Percentiles rank a stretch among this genome's conserved stretches.
Conservation (phyloP, 2,329 filamentous ascomycete species). For the Leptographium procerum region DNA sequence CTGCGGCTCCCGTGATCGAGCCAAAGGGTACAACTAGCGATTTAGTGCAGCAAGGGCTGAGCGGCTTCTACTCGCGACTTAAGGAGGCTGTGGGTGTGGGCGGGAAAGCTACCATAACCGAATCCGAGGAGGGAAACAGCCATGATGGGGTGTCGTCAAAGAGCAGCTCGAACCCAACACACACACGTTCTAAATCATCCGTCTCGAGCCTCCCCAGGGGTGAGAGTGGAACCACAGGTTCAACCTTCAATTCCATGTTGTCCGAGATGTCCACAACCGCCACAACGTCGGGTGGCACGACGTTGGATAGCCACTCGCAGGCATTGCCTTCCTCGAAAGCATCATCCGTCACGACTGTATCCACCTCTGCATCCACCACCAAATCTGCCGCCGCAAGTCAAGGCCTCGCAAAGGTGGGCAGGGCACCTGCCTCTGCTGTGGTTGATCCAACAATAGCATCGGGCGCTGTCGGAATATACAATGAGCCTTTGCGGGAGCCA, state of each 20-base stretch:
- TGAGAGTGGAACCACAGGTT: conserved; percentile 19
- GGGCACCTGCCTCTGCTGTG: conserved; percentile 28
- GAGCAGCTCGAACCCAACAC: conserved; percentile 24
- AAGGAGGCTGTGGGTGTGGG: conserved; percentile 68
- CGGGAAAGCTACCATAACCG: conserved; percentile 28
- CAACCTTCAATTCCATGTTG: conserved; percentile 22
- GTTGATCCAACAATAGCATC: conserved; percentile 36
- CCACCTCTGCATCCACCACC: conserved; percentile 28
- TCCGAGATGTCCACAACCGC: conserved; percentile 24
- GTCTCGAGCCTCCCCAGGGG: conserved; percentile 15
- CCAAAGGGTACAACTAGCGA: conserved; percentile 61
- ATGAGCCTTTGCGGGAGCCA: conserved; percentile 30
- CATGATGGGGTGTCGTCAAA: conserved; percentile 28
- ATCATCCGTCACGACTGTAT: conserved; percentile 35
- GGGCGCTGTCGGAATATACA: conserved; percentile 35
- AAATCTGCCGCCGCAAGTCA: conserved; percentile 31
- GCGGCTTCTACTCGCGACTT: conserved; percentile 77
- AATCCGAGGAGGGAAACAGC: conserved; percentile 28
- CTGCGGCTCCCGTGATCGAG: conserved; percentile 46
- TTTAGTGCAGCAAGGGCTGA: conserved; percentile 72
- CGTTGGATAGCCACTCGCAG: conserved; percentile 30
- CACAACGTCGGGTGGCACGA: conserved; percentile 23
- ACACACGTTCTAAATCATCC: conserved; percentile 22
- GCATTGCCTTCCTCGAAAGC: conserved; percentile 33
- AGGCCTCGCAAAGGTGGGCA: conserved; percentile 30